phyloP scores from a whole-genome alignment of 2,329 filamentous ascomycete species.

The Penicillium janthinellum region DNA sequence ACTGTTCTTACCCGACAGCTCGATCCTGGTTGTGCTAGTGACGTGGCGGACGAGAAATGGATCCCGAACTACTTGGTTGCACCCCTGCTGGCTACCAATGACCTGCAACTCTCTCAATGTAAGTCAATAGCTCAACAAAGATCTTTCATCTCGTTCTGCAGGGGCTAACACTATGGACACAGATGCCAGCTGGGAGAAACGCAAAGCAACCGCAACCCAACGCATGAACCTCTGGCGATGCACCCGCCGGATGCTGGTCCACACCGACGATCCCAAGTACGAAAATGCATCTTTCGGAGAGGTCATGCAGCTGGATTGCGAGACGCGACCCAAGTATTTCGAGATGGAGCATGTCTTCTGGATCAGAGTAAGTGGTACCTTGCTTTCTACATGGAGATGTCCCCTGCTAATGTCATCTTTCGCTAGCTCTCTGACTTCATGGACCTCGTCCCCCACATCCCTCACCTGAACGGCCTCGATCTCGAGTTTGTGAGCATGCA shows the following conservation, averaged over 20 bases:
- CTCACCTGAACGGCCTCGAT: constrained; percentile 48
- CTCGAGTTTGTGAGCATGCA: constrained; percentile 46
- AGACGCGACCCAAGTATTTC: constrained; percentile 51
- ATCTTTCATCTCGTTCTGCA: neutral
- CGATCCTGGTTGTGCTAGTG: constrained; percentile 39
- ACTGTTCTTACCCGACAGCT: constrained; percentile 48
- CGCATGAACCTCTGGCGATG: constrained; percentile 52
- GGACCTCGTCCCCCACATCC: constrained; percentile 51
- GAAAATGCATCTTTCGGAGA: constrained; percentile 42
- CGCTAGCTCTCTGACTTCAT: constrained; percentile 53
- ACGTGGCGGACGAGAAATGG: constrained; percentile 49
- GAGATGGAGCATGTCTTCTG: constrained; percentile 54
- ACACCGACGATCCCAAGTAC: constrained; percentile 42
- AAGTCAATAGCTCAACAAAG: constrained; percentile 12
- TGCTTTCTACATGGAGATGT: neutral
- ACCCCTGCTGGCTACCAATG: constrained; percentile 51
- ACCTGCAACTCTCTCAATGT: constrained; percentile 52
- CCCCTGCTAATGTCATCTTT: constrained; percentile 13
- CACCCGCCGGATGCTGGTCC: constrained; percentile 48
- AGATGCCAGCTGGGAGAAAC: constrained; percentile 51
- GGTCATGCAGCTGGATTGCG: constrained; percentile 44
- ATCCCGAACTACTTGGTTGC: constrained; percentile 53
- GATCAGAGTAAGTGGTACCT: constrained; percentile 46
- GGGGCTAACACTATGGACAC: constrained; percentile 15
- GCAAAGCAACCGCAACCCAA: constrained; percentile 46